These are phyloP conservation scores for Didymellaceae sp. DNA, from an alignment of 2,329 filamentous ascomycete species.

Conservation along the genomic window DNA sequence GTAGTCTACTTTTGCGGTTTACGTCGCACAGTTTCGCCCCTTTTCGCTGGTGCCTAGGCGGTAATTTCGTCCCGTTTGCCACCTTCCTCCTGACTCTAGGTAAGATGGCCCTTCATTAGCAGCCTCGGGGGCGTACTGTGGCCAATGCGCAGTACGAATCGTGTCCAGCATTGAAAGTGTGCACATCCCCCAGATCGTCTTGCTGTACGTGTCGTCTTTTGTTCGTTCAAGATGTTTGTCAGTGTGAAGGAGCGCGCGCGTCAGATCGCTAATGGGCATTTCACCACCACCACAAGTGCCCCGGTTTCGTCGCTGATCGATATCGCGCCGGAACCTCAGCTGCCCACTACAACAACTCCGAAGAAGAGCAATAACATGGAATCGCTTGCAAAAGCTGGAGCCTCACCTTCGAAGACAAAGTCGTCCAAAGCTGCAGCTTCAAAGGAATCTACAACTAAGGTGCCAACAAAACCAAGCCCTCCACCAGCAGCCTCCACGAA, in stretches of 20 bases:
- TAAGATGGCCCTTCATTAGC: slow-evolving; percentile 17
- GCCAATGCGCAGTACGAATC: slow-evolving; percentile 13
- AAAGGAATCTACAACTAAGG: slow-evolving; percentile 1
- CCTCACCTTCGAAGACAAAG: not conserved
- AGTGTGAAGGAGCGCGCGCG: slow-evolving; percentile 24
- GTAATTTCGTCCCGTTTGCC: slow-evolving; percentile 19
- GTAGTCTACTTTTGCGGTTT: too few relatives aligned
- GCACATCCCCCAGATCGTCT: slow-evolving; percentile 10
- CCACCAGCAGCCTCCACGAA: not conserved
- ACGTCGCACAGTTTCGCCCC: slow-evolving; percentile 17
- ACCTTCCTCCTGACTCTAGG: slow-evolving; percentile 15
- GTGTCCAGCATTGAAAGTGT: slow-evolving; percentile 13
- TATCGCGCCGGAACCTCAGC: slow-evolving; percentile 7
- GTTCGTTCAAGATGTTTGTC: slow-evolving; percentile 18
- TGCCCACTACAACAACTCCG: not conserved
- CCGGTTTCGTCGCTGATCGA: slow-evolving; percentile 1
- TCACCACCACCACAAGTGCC: slow-evolving; percentile 2
- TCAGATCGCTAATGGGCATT: slow-evolving; percentile 22
- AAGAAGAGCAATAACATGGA: slow-evolving; percentile 2
- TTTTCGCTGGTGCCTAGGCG: slow-evolving; percentile 16
- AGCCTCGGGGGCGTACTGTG: slow-evolving; percentile 11
- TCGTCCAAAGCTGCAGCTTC: not conserved
- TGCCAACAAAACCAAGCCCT: not conserved
- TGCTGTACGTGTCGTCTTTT: slow-evolving; percentile 10
- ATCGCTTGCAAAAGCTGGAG: not conserved